Evolutionary conservation across 805 yeast species (phyloP).

Genomic region (Pichia ethanolica): DNA sequence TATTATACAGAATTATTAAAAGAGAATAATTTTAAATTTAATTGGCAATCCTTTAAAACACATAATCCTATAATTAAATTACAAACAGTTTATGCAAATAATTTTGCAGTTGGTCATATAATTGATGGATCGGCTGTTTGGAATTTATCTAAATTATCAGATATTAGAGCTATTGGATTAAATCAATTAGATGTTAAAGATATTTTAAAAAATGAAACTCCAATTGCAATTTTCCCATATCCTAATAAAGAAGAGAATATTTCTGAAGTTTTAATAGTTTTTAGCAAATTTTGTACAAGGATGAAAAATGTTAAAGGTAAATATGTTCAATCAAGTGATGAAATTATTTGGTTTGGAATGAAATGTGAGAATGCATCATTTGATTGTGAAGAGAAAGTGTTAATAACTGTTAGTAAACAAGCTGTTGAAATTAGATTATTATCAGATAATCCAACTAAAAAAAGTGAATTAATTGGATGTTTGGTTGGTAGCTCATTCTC

Average conservation of each 20-base stretch:
- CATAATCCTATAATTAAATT: conserved; percentile 18
- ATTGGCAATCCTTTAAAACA: conserved; percentile 23
- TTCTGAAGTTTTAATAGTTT: conserved; percentile 25
- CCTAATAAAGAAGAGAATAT: conserved; percentile 12
- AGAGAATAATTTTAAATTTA: conserved; percentile 15
- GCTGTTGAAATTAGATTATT: conserved; percentile 25
- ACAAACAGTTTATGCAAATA: conserved; percentile 22
- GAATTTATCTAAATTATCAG: conserved; percentile 22
- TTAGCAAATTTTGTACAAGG: conserved; percentile 22
- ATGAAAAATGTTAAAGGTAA: conserved; percentile 18
- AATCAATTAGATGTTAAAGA: conserved; percentile 21
- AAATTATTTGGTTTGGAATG: conserved; percentile 22
- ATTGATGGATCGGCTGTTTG: conserved; percentile 23
- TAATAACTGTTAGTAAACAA: conserved; percentile 19
- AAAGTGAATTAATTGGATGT: conserved; percentile 20
- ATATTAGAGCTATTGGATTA: conserved; percentile 22
- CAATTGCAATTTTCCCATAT: conserved; percentile 23
- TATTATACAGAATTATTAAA: conserved; percentile 27
- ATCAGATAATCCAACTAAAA: conserved; percentile 13
- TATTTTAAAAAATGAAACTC: conserved; percentile 20
- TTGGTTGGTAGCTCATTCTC: conserved; percentile 18
- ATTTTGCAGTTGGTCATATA: conserved; percentile 23
- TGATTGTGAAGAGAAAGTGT: conserved; percentile 20
- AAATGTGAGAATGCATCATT: conserved; percentile 22
- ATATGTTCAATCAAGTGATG: conserved; percentile 20